A percentile compares a stretch with the other conserved stretches of the same genome.
phyloP scores from a whole-genome alignment of 768 basidiomycete genomes.

The Mycena haematopus region DNA sequence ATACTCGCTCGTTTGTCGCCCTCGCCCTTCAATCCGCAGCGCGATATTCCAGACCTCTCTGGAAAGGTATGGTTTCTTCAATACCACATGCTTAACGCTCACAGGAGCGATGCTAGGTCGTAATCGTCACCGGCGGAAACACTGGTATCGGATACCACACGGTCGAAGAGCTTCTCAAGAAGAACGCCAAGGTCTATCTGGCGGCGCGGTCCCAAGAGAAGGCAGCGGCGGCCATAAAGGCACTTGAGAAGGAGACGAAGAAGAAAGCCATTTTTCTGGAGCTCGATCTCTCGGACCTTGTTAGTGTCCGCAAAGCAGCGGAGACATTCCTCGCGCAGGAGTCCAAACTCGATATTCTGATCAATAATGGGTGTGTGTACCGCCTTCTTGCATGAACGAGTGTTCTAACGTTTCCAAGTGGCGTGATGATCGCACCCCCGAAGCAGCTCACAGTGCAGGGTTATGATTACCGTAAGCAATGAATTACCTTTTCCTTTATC shows the following conservation, averaged over 20 bases:
- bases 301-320: constrained; percentile 34
- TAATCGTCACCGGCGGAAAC: constrained; percentile 47
- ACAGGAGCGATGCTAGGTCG: constrained; percentile 28
- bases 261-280: constrained; percentile 29
- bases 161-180: constrained; percentile 37
- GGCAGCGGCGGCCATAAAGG: constrained; percentile 32
- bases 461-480: constrained; percentile 15
- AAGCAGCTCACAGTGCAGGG: constrained; percentile 31
- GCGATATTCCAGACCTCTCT: background rate
- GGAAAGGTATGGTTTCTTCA: background rate
- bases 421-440: constrained; percentile 34
- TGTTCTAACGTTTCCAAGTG: constrained; percentile 19
- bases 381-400: too few relatives aligned
- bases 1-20: background rate
- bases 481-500: background rate
- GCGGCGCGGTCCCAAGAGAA: constrained; percentile 29
- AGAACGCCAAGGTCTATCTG: constrained; percentile 39
- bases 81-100: too few relatives aligned
- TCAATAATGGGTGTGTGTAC: constrained; percentile 37
- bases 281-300: constrained; percentile 38
- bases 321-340: constrained; percentile 33
- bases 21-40: background rate
- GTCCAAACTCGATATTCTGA: constrained; percentile 30
- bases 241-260: constrained; percentile 37
- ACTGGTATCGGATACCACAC: constrained; percentile 50